Evolutionary conservation across 108 stramenopile genomes (phyloP), one percentile per base, ranked within the genome.

Genomic region (Stephanodiscus triporus): DNA sequence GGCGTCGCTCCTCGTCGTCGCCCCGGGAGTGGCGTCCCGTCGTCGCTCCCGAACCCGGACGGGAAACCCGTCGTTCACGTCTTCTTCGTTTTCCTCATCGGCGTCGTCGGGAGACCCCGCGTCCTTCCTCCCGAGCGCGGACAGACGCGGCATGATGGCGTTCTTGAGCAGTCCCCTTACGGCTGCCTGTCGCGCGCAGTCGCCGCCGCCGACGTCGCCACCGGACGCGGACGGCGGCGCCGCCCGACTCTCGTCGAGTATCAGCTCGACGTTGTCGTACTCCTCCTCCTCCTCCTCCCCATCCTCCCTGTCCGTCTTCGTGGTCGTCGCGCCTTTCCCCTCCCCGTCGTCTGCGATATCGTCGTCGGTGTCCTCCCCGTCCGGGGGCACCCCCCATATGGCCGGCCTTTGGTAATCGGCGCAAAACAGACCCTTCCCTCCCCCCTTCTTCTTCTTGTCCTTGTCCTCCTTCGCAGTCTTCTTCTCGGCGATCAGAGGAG

Each of bases 261-360:
- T 61, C 60, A 76, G 43, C 43, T 76, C 75, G 24, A 76, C 66
- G 63, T 71, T 72, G 54, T 77, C 77, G 38, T 70, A 77, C 63
- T 65, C 58, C 56, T 63, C 55, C 2, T 54, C 36, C 29, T 60
- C 59, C 51, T 34, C 68, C n/a, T 68, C 17, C 17, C 26, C n/a
- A 17, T 24, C 9, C 19, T 42, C 29, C 5, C 13, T 36, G 22
- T 38, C 40, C 2, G 30, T 20, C 2, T 36, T 30, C 14, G 68
- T 32, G 48, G n/a, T n/a, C n/a, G n/a, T n/a, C n/a, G n/a, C n/a
- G n/a, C n/a, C n/a, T n/a, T n/a, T n/a, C n/a, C n/a, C n/a, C n/a
- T n/a, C n/a, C n/a, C n/a, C n/a, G n/a, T n/a, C n/a, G n/a, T n/a
- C n/a, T n/a, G 16, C 42, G n/a, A 54, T 54, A 9, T n/a, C 48